Evolutionary conservation across 164 flowering plant genomes (phyloP).

Genomic region (Kingdonia uniflora): DNA sequence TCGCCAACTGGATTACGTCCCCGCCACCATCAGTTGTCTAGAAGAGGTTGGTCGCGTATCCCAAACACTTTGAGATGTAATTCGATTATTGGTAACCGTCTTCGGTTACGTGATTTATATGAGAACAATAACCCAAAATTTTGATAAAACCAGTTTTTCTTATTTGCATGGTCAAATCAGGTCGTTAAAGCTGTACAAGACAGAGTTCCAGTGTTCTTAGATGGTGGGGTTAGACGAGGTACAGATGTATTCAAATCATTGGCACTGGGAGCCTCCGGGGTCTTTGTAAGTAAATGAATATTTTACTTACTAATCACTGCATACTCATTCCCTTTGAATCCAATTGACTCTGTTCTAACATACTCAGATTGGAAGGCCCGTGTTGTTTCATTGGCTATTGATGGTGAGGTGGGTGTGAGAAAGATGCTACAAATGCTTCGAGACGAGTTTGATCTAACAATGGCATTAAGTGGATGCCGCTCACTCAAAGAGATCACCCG

Average conservation of each 20-base stretch:
- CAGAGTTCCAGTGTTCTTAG: slow-evolving; percentile 51
- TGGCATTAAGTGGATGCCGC: slow-evolving; percentile 91
- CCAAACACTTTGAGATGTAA: too few relatives aligned
- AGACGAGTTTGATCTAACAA: slow-evolving; percentile 90
- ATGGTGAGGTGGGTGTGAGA: slow-evolving; percentile 89
- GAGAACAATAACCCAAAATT: too few relatives aligned
- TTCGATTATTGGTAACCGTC: too few relatives aligned
- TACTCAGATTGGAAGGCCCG: slow-evolving; percentile 86
- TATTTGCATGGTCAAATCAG: slow-evolving; percentile 24
- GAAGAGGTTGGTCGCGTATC: slow-evolving; percentile 63
- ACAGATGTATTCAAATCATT: slow-evolving; percentile 96
- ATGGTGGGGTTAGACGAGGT: slow-evolving; percentile 88
- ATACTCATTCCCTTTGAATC: too few relatives aligned
- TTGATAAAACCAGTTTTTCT: too few relatives aligned
- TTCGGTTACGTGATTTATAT: too few relatives aligned
- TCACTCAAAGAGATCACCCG: slow-evolving; percentile 79
- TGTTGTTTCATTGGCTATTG: slow-evolving; percentile 76
- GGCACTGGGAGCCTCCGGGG: slow-evolving; percentile 91
- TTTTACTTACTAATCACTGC: not conserved
- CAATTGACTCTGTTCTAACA: too few relatives aligned
- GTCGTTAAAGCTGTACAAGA: slow-evolving; percentile 55
- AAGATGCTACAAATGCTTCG: slow-evolving; percentile 85
- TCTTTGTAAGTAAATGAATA: slow-evolving; percentile 52
- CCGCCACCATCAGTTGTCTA: slow-evolving; percentile 71
- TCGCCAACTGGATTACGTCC: slow-evolving; percentile 90